These are phyloP conservation scores for Zalaria obscura DNA, from an alignment of 2,329 filamentous ascomycete genomes.

Conservation along the genomic window DNA sequence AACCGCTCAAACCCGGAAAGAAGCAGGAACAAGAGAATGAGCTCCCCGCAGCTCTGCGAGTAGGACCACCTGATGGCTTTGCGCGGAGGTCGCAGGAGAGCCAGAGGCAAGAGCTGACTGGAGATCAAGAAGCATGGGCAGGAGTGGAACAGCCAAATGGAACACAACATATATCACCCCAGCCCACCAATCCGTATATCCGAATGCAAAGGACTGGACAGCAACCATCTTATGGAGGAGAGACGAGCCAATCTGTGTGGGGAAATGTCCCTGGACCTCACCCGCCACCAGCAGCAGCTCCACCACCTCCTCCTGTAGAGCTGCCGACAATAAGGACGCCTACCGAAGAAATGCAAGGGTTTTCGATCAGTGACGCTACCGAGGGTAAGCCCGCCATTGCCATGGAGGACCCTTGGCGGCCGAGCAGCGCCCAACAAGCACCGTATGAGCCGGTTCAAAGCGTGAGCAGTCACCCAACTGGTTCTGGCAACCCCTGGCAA, in stretches of 20 bases:
- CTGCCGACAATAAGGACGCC: conserved; percentile 27
- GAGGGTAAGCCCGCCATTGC: neutral
- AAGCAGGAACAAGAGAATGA: conserved; percentile 3
- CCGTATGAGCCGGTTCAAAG: neutral
- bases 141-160: neutral
- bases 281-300: conserved; percentile 11
- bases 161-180: conserved; percentile 11
- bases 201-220: conserved; percentile 23
- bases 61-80: conserved; percentile 5
- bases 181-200: conserved; percentile 31
- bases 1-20: conserved; percentile 13
- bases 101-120: neutral
- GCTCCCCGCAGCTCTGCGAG: conserved; percentile 9
- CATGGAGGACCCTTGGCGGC: too few species aligned
- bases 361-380: neutral
- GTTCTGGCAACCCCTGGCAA: conserved; percentile 6
- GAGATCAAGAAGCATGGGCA: neutral
- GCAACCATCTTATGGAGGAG: conserved; percentile 16
- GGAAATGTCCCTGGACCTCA: conserved; percentile 12
- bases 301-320: conserved; percentile 21
- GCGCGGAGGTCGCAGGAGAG: conserved; percentile 2
- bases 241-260: conserved; percentile 25
- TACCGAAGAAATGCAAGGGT: conserved; percentile 20
- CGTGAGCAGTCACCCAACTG: conserved; percentile 9
- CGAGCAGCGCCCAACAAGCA: neutral